Conservation (phyloP, 306 rosid genomes). For the Vigna reflexopilosa region DNA sequence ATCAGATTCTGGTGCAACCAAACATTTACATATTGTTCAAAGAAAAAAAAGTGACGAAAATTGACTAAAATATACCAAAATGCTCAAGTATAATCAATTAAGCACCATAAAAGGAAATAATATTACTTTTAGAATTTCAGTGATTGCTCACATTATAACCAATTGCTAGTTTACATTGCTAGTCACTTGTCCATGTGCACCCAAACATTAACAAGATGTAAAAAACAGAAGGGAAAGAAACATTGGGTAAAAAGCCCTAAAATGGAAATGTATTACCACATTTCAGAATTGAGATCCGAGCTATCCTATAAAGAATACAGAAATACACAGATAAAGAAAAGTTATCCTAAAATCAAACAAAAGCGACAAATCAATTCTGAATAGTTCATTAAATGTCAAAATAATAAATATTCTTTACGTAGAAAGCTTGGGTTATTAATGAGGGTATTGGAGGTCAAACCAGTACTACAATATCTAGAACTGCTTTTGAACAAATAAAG, state of each 20-base stretch:
- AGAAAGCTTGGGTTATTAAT: conserved; percentile 24
- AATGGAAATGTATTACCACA: conserved; percentile 14
- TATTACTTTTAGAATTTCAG: conserved; percentile 3
- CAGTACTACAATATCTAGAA: conserved; percentile 10
- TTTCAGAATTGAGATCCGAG: not conserved
- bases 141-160: conserved; percentile 15
- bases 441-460: not conserved
- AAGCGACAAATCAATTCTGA: not conserved
- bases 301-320: not conserved
- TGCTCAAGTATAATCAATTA: not conserved
- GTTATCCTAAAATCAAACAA: not conserved
- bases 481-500: not conserved
- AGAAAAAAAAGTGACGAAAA: conserved; percentile 1
- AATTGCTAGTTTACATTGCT: conserved; percentile 6
- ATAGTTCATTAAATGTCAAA: conserved; percentile 18
- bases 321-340: conserved; percentile 17
- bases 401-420: not conserved
- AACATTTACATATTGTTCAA: not conserved
- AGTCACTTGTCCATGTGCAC: not conserved
- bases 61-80: conserved; percentile 14
- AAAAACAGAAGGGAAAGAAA: not conserved
- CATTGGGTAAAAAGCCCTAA: conserved; percentile 8
- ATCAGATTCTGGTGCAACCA: conserved; percentile 13
- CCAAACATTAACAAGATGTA: not conserved
- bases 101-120: conserved; percentile 1